Evolutionary conservation across 2,329 filamentous ascomycete genomes (phyloP).

Genomic region (Cladosporium sp.): DNA sequence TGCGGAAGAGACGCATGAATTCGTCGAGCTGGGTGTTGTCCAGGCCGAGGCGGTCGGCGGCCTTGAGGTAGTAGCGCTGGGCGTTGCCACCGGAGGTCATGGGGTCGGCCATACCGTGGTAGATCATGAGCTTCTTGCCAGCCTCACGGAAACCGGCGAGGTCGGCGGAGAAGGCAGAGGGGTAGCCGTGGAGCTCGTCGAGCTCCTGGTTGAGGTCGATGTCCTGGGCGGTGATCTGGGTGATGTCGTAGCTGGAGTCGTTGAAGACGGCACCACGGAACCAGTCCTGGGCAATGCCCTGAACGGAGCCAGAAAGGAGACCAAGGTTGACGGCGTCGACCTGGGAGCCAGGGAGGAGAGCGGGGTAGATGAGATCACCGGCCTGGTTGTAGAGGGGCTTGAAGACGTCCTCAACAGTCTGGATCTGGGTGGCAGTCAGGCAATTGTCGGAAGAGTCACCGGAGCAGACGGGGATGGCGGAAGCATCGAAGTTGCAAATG

Average conservation of each 20-base stretch:
- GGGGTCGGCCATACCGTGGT: conserved; percentile 39
- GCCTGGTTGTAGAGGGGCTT: conserved; percentile 38
- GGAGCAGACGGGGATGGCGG: conserved; percentile 32
- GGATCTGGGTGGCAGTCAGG: conserved; percentile 41
- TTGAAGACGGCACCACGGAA: conserved; percentile 47
- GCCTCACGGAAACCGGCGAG: conserved; percentile 34
- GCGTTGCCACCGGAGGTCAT: conserved; percentile 44
- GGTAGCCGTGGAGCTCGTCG: conserved; percentile 39
- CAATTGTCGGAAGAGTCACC: conserved; percentile 33
- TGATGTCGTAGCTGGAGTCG: conserved; percentile 39
- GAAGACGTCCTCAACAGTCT: conserved; percentile 41
- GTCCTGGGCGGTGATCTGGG: conserved; percentile 36
- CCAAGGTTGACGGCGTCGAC: conserved; percentile 33
- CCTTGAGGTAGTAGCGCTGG: conserved; percentile 46
- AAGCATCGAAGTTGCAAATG: conserved; percentile 38
- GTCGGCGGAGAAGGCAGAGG: conserved; percentile 36
- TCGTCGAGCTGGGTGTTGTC: conserved; percentile 35
- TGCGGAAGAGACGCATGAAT: conserved; percentile 47
- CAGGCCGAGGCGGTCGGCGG: conserved; percentile 35
- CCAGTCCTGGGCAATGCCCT: conserved; percentile 45
- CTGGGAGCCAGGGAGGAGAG: conserved; percentile 48
- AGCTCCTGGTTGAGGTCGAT: conserved; percentile 34
- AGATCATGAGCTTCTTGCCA: conserved; percentile 43
- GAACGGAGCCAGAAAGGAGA: conserved; percentile 39
- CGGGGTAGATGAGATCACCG: conserved; percentile 46